Evolutionary conservation across 495 filamentous ascomycete species (phyloP), one percentile per base, ranked within the genome.

Genomic region (Penicillium bialowiezense): DNA sequence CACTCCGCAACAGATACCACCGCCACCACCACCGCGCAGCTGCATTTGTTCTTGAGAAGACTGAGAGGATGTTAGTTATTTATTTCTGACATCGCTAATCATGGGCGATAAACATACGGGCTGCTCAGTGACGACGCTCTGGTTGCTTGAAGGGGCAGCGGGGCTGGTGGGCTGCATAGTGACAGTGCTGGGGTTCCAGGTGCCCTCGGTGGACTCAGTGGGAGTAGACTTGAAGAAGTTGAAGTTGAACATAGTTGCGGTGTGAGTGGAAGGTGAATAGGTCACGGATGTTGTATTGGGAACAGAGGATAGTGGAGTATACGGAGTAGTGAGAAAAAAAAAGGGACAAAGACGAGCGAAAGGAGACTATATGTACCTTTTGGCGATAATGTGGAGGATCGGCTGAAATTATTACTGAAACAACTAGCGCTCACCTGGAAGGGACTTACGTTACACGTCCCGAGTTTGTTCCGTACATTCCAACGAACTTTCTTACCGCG

Each of bases 1-100:
- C 72, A 73, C 51, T 67, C 72, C 72, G 38, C 72, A 75, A 64
- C 72, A 75, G 19, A 71, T 37, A 34, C 63, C 72, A 41, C 67
- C 68, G 32, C 57, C 67, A 34, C 63, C 67, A 64, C 72, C 72
- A 56, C 72, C 70, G 21, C 72, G 72, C 33, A 75, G 61, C 44
- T 62, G 56, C 71, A 73, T 72, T 14, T 62, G 48, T 51, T 75
- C 70, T 36, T 70, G 62, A 50, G 47, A 42, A 26, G 60, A 7
- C 70, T 75, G 12, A 2, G 20, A 31, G 28, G 6, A 14, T 15
- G 8, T 56, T 52, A 56, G 33, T 56, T 40, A 45, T n/a, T 10
- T n/a, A 19, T 49, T n/a, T 1, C n/a, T 35, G 43, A 3, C 23
- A 44, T 29, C 29, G 28, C 3, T 26, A 8, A 3, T 26, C 7